Conservation (phyloP, 129 eudicot genomes). For the Pseudognaphalium luteoalbum region DNA sequence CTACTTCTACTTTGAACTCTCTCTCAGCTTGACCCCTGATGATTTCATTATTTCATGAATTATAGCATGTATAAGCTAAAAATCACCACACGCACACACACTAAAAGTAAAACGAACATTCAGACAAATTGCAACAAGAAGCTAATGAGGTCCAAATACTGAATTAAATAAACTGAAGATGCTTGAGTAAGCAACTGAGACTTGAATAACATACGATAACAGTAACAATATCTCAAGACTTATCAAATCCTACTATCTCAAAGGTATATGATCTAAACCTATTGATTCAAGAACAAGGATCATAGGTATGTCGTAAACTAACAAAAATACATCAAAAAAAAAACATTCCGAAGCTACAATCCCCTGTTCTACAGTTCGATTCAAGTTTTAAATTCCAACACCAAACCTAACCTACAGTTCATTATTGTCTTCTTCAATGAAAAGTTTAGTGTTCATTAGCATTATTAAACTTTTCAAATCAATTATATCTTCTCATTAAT, state of each 20-base stretch:
- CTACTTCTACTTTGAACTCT: conserved; percentile 96
- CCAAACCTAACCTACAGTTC: not conserved
- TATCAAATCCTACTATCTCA: not conserved
- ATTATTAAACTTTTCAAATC: too few relatives aligned
- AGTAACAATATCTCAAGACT: not conserved
- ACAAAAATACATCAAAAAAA: not conserved
- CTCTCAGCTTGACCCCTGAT: conserved; percentile 95
- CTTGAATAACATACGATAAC: not conserved
- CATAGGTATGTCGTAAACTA: not conserved
- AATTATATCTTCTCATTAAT: not conserved
- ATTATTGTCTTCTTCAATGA: not conserved
- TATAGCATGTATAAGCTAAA: not conserved
- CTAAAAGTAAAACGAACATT: not conserved
- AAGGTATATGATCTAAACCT: not conserved
- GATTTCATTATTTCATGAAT: not conserved
- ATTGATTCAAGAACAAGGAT: not conserved
- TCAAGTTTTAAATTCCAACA: not conserved
- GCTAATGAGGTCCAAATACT: not conserved
- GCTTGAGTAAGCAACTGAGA: not conserved
- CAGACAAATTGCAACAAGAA: not conserved
- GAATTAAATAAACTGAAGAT: not conserved
- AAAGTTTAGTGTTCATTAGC: not conserved
- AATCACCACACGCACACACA: too few relatives aligned
- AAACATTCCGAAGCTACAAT: not conserved
- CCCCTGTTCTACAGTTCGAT: not conserved